Base-by-base conservation (phyloP, 257 asterid genomes). In the Voacanga thouarsii region DNA sequence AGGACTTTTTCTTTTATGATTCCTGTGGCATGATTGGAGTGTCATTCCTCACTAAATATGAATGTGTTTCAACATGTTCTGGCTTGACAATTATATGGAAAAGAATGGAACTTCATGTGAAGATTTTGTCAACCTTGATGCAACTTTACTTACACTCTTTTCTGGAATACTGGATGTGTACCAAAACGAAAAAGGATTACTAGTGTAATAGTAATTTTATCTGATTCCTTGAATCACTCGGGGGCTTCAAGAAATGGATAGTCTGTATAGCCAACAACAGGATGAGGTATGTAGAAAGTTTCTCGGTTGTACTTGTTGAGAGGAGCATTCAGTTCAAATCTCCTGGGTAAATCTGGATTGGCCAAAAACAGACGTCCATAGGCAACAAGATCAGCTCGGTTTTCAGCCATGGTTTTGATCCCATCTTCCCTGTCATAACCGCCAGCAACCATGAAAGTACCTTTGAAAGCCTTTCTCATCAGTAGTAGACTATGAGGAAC, bases 221-320 rank as follows among this genome's bases (percentile, higher is more conserved):
- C 18, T 68, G 53, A 68, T 49, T 72, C 44, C 59, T 33, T 69
- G 59, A 72, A 72, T 68, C 72, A 57, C 21, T 74, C 24, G 11
- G 63, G n/a, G 24, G 18, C 72, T 53, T 85, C 88, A 72, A 83
- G 77, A 26, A 86, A 81, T 43, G 89, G 89, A 45, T 86, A 83
- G 39, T 86, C 89, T 1, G 85, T 84, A 37, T 84, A 82, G 2
- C 88, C 89, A 60, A 82, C 60, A 55, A 66, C 63, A n/a, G 83
- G 83, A 28, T 80, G 76, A 43, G 55, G 23, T 61, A 33, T 41
- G 39, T 61, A 81, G 39, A 82, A 78, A 0, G 82, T 82, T 7
- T 56, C 47, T 50, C 82, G 30, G 6, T 65, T 2, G 63, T 78
- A 78, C 19, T 74, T 72, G 53, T 82, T 78, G 7, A 82, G 82